A percentile compares a stretch with the other conserved stretches of the same genome.
Evolutionary conservation across 805 yeast species (phyloP).

Genomic region (Saccharomyces mikatae): DNA sequence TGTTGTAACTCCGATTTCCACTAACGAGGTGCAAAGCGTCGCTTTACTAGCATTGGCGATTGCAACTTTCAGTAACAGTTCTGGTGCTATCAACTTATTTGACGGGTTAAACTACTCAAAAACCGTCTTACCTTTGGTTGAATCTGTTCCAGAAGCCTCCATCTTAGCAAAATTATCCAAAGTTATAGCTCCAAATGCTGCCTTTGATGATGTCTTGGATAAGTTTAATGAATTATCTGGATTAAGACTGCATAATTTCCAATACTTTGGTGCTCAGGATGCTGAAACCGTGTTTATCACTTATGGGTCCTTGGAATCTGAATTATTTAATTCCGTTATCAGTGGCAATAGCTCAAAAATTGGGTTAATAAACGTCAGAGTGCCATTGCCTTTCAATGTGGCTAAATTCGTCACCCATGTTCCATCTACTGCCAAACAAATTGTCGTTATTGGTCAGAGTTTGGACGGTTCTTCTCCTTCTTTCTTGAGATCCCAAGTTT

Average conservation of each 20-base stretch:
- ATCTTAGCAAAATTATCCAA: conserved; percentile 10
- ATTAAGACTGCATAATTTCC: conserved; percentile 22
- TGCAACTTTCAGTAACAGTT: conserved; percentile 35
- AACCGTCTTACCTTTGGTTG: conserved; percentile 14
- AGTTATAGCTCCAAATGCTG: conserved; percentile 7
- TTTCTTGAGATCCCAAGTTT: conserved; percentile 58
- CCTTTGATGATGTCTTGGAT: conserved; percentile 22
- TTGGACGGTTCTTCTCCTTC: conserved; percentile 32
- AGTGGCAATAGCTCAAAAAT: conserved; percentile 32
- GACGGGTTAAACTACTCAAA: conserved; percentile 57
- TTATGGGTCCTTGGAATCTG: conserved; percentile 65
- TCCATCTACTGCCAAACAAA: conserved; percentile 48
- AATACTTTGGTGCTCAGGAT: conserved; percentile 54
- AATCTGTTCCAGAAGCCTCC: conserved; percentile 6
- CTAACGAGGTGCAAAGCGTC: conserved; percentile 58
- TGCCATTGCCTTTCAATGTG: conserved; percentile 72
- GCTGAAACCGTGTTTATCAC: conserved; percentile 74
- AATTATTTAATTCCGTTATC: conserved; percentile 43
- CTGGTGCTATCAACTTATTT: conserved; percentile 59
- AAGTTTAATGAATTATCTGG: conserved; percentile 23
- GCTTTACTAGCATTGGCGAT: conserved; percentile 57
- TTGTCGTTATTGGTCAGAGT: conserved; percentile 64
- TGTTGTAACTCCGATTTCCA: conserved; percentile 58
- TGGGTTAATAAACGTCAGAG: conserved; percentile 64
- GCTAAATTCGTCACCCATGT: conserved; percentile 49